phyloP scores from a whole-genome alignment of 306 rosid genomes.

The Lotus japonicus region DNA sequence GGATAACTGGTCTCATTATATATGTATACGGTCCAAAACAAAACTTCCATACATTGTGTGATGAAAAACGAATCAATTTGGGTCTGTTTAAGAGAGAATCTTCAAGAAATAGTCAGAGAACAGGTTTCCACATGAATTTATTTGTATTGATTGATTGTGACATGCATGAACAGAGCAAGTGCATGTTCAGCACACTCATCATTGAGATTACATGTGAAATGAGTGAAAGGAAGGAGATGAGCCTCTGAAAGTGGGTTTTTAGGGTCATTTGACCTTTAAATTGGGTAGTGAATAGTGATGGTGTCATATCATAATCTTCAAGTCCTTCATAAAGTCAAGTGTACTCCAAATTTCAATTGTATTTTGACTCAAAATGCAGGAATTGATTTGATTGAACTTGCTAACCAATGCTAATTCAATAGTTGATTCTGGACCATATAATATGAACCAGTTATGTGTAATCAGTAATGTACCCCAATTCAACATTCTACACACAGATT shows the following conservation, averaged over 20 bases:
- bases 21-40: neutral
- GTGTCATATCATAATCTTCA: neutral
- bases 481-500: neutral
- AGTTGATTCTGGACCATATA: slow-evolving; percentile 6
- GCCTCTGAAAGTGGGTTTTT: slow-evolving; percentile 24
- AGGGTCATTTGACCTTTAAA: slow-evolving; percentile 12
- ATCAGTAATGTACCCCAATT: neutral
- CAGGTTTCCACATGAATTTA: neutral
- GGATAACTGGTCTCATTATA: too few relatives aligned
- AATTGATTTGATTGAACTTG: neutral
- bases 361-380: neutral
- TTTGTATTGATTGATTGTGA: neutral
- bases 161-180: neutral
- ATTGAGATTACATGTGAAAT: neutral
- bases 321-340: too few relatives aligned
- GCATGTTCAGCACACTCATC: neutral
- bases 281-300: slow-evolving; percentile 12
- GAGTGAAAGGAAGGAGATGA: neutral
- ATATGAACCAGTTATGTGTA: neutral
- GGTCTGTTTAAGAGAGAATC: slow-evolving; percentile 3
- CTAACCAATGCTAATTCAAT: too few relatives aligned
- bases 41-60: neutral
- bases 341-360: neutral
- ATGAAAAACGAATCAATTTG: neutral
- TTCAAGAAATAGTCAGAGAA: neutral